A percentile compares a stretch with the other conserved stretches of the same genome.
phyloP scores from a whole-genome alignment of 495 filamentous ascomycete genomes.

The Penicillium coffeae region DNA sequence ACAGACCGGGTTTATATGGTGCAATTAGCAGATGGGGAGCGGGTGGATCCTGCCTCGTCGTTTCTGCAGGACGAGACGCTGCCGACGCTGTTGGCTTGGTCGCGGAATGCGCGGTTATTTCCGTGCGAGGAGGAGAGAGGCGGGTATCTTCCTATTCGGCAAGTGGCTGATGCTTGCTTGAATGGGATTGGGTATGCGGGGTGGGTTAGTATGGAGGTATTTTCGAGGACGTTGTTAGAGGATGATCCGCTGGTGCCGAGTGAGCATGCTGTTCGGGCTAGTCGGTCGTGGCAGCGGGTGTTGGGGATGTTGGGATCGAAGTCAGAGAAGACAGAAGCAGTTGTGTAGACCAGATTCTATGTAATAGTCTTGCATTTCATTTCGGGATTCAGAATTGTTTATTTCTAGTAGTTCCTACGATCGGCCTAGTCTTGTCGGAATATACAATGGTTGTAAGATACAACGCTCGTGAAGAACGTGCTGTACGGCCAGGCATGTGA shows the following conservation, averaged over 20 bases:
- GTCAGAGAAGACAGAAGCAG: neutral
- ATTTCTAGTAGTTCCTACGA: too few species aligned
- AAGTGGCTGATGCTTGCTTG: slow-evolving; percentile 53
- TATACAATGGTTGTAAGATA: too few species aligned
- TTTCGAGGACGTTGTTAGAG: slow-evolving; percentile 58
- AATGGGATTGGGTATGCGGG: slow-evolving; percentile 61
- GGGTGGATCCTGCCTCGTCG: slow-evolving; percentile 30
- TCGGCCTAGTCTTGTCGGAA: too few species aligned
- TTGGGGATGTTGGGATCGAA: slow-evolving; percentile 9
- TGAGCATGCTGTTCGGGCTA: slow-evolving; percentile 61
- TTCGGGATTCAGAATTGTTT: too few species aligned
- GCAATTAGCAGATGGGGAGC: slow-evolving; percentile 69
- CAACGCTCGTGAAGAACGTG: too few species aligned
- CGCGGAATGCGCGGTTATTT: slow-evolving; percentile 66
- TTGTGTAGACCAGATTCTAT: too few species aligned
- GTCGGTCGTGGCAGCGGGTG: slow-evolving; percentile 50
- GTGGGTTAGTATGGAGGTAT: slow-evolving; percentile 72
- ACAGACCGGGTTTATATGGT: slow-evolving; percentile 63
- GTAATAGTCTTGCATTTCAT: too few species aligned
- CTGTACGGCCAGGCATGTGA: too few species aligned
- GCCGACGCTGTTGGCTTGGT: slow-evolving; percentile 51
- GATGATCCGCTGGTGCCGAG: slow-evolving; percentile 48
- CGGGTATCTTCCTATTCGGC: slow-evolving; percentile 56
- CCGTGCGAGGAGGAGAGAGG: slow-evolving; percentile 61
- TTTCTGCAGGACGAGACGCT: slow-evolving; percentile 15